phyloP scores from a whole-genome alignment of 164 flowering plant genomes.

The Nymphaea thermarum region DNA sequence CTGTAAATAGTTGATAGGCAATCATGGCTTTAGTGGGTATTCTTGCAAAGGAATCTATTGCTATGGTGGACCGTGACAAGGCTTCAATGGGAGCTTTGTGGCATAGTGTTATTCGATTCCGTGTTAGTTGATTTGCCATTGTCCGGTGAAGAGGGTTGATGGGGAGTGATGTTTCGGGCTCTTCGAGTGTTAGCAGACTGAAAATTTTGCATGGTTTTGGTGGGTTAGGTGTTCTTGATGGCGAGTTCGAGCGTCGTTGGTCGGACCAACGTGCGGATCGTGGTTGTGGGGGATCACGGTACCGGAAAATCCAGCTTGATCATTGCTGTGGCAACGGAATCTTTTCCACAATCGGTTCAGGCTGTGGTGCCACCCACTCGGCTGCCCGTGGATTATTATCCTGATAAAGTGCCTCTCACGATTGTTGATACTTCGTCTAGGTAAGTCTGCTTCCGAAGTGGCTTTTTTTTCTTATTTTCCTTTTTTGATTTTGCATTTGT shows the following conservation, averaged over 20 bases:
- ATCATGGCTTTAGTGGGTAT: too few species aligned
- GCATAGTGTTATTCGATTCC: too few species aligned
- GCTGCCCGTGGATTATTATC: constrained; percentile 62
- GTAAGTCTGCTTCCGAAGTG: constrained; percentile 13
- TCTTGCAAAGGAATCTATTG: too few species aligned
- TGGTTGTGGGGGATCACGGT: constrained; percentile 68
- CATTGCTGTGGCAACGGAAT: constrained; percentile 51
- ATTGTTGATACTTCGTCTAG: constrained; percentile 71
- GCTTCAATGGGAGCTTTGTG: too few species aligned
- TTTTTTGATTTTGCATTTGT: background rate
- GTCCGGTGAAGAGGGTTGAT: too few species aligned
- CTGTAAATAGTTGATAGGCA: too few species aligned
- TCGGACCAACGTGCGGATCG: constrained; percentile 45
- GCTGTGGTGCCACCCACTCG: constrained; percentile 65
- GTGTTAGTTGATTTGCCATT: too few species aligned
- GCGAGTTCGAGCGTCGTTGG: constrained; percentile 19
- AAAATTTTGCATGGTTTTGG: background rate
- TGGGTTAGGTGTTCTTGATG: constrained; percentile 16
- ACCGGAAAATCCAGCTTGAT: constrained; percentile 85
- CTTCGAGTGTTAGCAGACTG: background rate
- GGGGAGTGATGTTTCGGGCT: too few species aligned
- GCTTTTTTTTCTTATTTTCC: background rate
- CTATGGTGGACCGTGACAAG: too few species aligned
- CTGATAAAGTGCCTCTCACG: constrained; percentile 71
- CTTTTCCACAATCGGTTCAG: constrained; percentile 48